Evolutionary conservation across 257 asterid species (phyloP).

Genomic region (Solanum pinnatisectum): DNA sequence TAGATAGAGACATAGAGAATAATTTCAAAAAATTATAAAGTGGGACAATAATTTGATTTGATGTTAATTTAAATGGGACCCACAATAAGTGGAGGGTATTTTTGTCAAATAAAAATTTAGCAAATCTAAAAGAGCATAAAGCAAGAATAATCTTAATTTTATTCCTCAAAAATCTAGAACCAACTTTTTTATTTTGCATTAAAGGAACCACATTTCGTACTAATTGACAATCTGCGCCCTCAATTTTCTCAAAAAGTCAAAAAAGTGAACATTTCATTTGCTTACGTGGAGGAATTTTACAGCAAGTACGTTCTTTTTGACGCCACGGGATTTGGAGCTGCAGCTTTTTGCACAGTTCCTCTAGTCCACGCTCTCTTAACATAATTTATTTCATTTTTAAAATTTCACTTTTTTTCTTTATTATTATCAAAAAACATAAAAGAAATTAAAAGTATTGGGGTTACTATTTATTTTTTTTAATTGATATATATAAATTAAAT

Average conservation of each 20-base stretch:
- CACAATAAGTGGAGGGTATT: background rate
- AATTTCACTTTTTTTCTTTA: background rate
- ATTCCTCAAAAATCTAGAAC: background rate
- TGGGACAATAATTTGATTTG: background rate
- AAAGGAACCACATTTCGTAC: background rate
- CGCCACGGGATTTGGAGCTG: background rate
- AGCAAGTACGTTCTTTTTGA: background rate
- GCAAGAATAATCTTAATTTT: slow-evolving; percentile 2
- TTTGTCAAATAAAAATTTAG: background rate
- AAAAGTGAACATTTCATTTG: background rate
- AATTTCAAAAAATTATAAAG: background rate
- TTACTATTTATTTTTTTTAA: too few relatives aligned
- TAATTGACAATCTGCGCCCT: background rate
- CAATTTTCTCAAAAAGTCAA: background rate
- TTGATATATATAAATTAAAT: too few relatives aligned
- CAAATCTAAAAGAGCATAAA: slow-evolving; percentile 5
- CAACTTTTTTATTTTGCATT: background rate
- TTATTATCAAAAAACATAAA: too few relatives aligned
- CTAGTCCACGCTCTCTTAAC: too few relatives aligned
- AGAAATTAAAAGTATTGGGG: too few relatives aligned
- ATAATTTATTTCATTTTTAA: too few relatives aligned
- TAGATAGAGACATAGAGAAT: background rate
- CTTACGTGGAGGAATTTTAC: background rate
- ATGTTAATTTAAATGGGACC: background rate
- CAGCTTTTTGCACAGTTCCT: background rate